These are phyloP conservation scores for Ilex aquifolium DNA, from an alignment of 257 asterid genomes.

Conservation along the genomic window DNA sequence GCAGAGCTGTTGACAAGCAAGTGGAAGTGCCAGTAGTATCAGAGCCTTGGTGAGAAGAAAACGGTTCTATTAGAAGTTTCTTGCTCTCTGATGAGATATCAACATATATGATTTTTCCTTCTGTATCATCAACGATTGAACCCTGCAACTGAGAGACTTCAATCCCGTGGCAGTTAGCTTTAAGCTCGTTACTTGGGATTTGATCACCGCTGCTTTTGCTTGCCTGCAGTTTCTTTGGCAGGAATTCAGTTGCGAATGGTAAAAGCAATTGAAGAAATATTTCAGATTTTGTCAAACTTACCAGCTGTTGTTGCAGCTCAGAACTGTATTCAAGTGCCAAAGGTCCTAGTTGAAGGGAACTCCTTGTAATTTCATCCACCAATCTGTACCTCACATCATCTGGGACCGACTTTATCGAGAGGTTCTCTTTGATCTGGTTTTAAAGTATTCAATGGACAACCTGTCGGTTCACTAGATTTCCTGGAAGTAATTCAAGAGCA, in stretches of 20 bases:
- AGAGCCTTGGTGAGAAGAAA: conserved; percentile 1
- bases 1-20: neutral
- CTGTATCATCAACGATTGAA: neutral
- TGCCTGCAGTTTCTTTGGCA: conserved; percentile 20
- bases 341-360: conserved; percentile 32
- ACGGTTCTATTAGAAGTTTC: conserved; percentile 6
- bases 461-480: conserved; percentile 67
- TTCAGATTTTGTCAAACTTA: neutral
- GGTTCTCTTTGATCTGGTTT: conserved; percentile 44
- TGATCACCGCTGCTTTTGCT: conserved; percentile 6
- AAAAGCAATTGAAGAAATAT: neutral
- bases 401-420: conserved; percentile 31
- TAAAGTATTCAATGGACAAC: conserved; percentile 18
- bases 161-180: neutral
- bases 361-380: conserved; percentile 49
- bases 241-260: no score
- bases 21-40: neutral
- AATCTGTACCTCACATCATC: conserved; percentile 50
- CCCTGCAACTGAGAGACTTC: neutral
- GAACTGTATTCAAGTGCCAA: conserved; percentile 49
- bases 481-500: conserved; percentile 58
- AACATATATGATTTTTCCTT: conserved; percentile 10
- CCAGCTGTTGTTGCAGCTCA: conserved; percentile 25
- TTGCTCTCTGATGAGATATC: conserved; percentile 18
- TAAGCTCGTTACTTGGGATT: conserved; percentile 4